Conservation (phyloP, 2,329 filamentous ascomycete species). For the Alternaria rosae region DNA sequence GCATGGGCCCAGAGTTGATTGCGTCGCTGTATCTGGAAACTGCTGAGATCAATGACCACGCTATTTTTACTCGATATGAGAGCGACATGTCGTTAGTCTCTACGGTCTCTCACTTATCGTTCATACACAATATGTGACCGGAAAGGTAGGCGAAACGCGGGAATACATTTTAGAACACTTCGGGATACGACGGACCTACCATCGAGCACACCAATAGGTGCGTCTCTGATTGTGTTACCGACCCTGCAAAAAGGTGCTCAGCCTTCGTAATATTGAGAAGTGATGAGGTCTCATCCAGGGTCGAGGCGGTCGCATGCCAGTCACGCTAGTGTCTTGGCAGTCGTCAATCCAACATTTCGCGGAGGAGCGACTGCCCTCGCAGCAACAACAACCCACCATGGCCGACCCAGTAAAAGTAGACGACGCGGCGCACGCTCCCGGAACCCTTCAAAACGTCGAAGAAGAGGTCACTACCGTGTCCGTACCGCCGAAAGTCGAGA, state of each 20-base stretch:
- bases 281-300: too few relatives aligned
- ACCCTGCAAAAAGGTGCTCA: not conserved
- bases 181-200: not conserved
- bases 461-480: not conserved
- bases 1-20: not conserved
- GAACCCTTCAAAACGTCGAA: not conserved
- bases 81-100: not conserved
- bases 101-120: not conserved
- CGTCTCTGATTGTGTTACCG: not conserved
- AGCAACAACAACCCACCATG: conserved; percentile 26
- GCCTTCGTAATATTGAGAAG: not conserved
- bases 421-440: not conserved
- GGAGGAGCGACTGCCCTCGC: not conserved
- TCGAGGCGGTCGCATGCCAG: not conserved
- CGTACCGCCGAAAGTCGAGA: not conserved
- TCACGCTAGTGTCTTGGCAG: conserved; percentile 25
- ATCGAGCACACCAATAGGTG: not conserved
- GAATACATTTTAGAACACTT: not conserved
- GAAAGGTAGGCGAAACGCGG: not conserved
- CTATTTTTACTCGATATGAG: not conserved
- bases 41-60: not conserved
- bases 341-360: conserved; percentile 22
- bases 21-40: not conserved
- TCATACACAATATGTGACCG: not conserved
- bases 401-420: conserved; percentile 26